These are phyloP conservation scores for Starmerella asiatica DNA, from an alignment of 805 yeast species.

Conservation along the genomic window DNA sequence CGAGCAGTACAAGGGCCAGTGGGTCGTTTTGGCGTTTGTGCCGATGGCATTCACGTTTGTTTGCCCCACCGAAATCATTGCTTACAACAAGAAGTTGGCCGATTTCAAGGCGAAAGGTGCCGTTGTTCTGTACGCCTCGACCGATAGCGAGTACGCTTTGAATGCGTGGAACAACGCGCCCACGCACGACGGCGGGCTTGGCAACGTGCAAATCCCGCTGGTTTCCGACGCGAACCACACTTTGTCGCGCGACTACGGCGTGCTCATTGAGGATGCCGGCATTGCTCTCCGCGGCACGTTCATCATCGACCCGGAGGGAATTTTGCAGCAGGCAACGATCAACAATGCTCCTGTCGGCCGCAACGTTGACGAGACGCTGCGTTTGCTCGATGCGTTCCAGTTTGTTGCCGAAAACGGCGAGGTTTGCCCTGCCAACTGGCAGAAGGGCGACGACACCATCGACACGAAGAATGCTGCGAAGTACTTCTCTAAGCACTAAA, in stretches of 20 bases:
- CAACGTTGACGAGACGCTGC: slow-evolving; percentile 92
- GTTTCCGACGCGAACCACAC: slow-evolving; percentile 94
- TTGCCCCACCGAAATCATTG: slow-evolving; percentile 98
- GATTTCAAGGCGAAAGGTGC: slow-evolving; percentile 77
- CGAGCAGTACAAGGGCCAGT: slow-evolving; percentile 92
- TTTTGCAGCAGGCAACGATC: slow-evolving; percentile 90
- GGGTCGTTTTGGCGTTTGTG: slow-evolving; percentile 93
- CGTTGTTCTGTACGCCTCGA: slow-evolving; percentile 87
- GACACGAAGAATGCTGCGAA: slow-evolving; percentile 27
- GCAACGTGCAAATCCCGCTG: slow-evolving; percentile 87
- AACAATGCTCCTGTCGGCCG: slow-evolving; percentile 99
- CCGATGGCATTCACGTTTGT: slow-evolving; percentile 99
- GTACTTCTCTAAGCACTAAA: slow-evolving; percentile 16
- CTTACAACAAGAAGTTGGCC: slow-evolving; percentile 90
- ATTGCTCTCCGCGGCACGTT: slow-evolving; percentile 96
- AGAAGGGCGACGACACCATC: slow-evolving; percentile 85
- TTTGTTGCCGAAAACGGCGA: slow-evolving; percentile 98
- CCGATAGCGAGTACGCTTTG: slow-evolving; percentile 95
- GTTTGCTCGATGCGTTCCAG: slow-evolving; percentile 98
- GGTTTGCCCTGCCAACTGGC: slow-evolving; percentile 99
- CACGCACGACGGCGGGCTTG: slow-evolving; percentile 96
- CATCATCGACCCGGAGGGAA: slow-evolving; percentile 92
- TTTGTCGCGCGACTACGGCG: slow-evolving; percentile 93
- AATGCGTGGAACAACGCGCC: slow-evolving; percentile 97
- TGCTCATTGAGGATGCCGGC: slow-evolving; percentile 90